phyloP scores from a whole-genome alignment of 2,329 filamentous ascomycete genomes.

The Penicillium janthinellum region DNA sequence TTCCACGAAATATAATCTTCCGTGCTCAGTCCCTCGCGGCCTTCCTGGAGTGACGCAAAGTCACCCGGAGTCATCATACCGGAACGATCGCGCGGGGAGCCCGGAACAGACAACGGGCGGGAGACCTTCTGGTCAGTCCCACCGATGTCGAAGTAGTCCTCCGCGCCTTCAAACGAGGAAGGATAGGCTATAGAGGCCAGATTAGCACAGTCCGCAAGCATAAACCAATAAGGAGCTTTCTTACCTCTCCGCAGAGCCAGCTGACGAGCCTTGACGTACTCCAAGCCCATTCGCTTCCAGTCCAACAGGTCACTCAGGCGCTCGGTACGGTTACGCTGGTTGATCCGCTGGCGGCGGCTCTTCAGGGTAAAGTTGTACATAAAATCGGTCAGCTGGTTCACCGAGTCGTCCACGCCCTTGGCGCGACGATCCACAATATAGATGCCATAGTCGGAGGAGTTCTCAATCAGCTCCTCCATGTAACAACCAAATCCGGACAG shows the following conservation, averaged over 20 bases:
- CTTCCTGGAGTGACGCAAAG: conserved; percentile 94
- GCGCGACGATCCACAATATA: conserved; percentile 96
- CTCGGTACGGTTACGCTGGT: conserved; percentile 96
- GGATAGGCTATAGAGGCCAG: conserved; percentile 69
- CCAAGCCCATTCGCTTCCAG: conserved; percentile 99
- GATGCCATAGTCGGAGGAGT: conserved; percentile 96
- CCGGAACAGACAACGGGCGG: conserved; percentile 88
- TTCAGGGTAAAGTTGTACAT: conserved; percentile 96
- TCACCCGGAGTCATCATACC: conserved; percentile 99
- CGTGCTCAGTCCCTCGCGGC: conserved; percentile 86
- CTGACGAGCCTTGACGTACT: conserved; percentile 97
- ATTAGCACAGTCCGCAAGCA: conserved; percentile 17
- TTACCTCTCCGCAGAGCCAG: conserved; percentile 75
- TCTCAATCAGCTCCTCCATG: conserved; percentile 99
- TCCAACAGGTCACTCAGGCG: conserved; percentile 91
- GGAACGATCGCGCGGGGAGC: conserved; percentile 83
- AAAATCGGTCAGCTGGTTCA: conserved; percentile 87
- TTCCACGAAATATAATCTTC: conserved; percentile 99
- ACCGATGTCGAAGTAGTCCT: conserved; percentile 84
- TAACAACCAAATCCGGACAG: conserved; percentile 97
- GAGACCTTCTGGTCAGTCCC: conserved; percentile 94
- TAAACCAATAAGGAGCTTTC: background rate
- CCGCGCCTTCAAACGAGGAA: conserved; percentile 72
- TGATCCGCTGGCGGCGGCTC: conserved; percentile 94
- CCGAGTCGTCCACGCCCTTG: conserved; percentile 96